phyloP scores from a whole-genome alignment of 306 rosid species.

The Comarum palustre region DNA sequence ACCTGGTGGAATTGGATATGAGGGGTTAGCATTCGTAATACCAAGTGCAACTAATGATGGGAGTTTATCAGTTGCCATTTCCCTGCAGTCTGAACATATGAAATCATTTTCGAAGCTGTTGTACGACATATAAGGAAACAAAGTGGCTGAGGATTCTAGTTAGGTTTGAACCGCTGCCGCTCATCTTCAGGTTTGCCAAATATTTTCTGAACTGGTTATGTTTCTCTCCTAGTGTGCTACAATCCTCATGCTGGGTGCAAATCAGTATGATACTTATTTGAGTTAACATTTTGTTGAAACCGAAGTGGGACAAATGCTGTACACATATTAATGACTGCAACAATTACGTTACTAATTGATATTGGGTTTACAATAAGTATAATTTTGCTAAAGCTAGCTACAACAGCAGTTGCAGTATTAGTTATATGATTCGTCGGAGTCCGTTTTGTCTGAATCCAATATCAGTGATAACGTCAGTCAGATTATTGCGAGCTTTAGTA shows the following conservation, averaged over 20 bases:
- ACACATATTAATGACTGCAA: slow-evolving; percentile 15
- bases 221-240: slow-evolving; percentile 21
- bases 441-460: background rate
- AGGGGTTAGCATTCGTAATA: slow-evolving; percentile 66
- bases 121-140: slow-evolving; percentile 24
- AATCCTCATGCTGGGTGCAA: slow-evolving; percentile 12
- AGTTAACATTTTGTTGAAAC: slow-evolving; percentile 15
- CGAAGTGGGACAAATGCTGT: slow-evolving; percentile 19
- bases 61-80: slow-evolving; percentile 28
- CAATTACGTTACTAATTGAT: slow-evolving; percentile 17
- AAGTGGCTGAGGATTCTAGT: slow-evolving; percentile 3
- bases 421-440: background rate
- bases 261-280: slow-evolving; percentile 15
- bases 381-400: background rate
- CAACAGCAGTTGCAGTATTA: background rate
- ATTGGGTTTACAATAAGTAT: slow-evolving; percentile 10
- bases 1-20: slow-evolving; percentile 84
- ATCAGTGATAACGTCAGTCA: background rate
- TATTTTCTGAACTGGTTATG: slow-evolving; percentile 29
- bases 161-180: background rate
- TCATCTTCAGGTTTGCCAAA: slow-evolving; percentile 9
- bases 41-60: slow-evolving; percentile 57
- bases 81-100: slow-evolving; percentile 27
- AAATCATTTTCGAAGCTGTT: slow-evolving; percentile 25
- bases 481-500: no score